These are phyloP conservation scores for Penicillium rolfsii DNA, from an alignment of 2,329 filamentous ascomycete genomes.

Conservation along the genomic window DNA sequence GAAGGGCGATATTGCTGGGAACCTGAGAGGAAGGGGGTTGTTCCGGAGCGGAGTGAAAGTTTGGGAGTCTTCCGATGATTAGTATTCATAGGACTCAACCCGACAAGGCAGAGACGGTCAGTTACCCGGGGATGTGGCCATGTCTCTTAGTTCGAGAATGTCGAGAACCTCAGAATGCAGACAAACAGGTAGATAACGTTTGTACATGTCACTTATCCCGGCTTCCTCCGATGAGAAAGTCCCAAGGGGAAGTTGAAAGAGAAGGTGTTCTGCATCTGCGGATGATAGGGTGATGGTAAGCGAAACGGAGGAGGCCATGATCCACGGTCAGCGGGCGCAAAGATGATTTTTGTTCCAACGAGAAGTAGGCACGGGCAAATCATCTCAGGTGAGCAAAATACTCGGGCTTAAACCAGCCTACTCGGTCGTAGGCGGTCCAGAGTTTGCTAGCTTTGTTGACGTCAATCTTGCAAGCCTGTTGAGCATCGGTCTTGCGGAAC, in stretches of 20 bases:
- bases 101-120: background rate
- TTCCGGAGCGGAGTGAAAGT: background rate
- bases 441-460: slow-evolving; percentile 96
- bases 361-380: slow-evolving; percentile 10
- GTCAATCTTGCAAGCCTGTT: slow-evolving; percentile 96
- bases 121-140: background rate
- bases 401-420: slow-evolving; percentile 74
- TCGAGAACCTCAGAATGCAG: background rate
- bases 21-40: background rate
- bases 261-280: background rate
- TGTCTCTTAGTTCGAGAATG: background rate
- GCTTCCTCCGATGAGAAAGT: background rate
- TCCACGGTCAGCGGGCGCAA: background rate
- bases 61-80: background rate
- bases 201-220: slow-evolving; percentile 1
- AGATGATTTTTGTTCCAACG: background rate
- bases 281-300: background rate
- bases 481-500: slow-evolving; percentile 92
- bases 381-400: slow-evolving; percentile 50
- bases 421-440: slow-evolving; percentile 84
- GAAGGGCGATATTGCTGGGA: background rate
- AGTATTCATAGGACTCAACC: background rate
- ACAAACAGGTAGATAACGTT: background rate
- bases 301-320: background rate
- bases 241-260: background rate